Evolutionary conservation across 2,329 filamentous ascomycete species (phyloP).

Genomic region (Cercospora janseana): DNA sequence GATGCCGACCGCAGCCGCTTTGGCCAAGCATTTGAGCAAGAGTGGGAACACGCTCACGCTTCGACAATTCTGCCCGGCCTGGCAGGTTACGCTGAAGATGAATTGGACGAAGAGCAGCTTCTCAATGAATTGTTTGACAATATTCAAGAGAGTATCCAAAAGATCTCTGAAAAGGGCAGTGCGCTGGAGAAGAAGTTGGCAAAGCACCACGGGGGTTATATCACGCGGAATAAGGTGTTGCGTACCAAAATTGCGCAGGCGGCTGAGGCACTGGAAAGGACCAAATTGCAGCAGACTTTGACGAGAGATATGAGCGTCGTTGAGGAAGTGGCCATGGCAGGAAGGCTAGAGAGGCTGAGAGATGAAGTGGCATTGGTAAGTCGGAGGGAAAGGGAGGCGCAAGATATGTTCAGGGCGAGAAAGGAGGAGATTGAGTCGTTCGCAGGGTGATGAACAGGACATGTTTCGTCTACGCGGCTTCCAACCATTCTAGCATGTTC

Average conservation of each 20-base stretch:
- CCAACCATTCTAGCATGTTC: no score
- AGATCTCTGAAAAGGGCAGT: slow-evolving; percentile 73
- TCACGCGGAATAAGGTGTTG: slow-evolving; percentile 77
- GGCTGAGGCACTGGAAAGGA: slow-evolving; percentile 67
- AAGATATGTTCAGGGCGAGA: slow-evolving; percentile 74
- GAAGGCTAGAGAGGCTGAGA: slow-evolving; percentile 70
- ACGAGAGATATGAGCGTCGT: slow-evolving; percentile 49
- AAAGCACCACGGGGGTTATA: slow-evolving; percentile 84
- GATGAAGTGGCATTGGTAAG: slow-evolving; percentile 82
- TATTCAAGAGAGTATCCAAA: slow-evolving; percentile 70
- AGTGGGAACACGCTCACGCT: slow-evolving; percentile 52
- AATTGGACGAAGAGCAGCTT: slow-evolving; percentile 64
- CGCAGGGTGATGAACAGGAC: not conserved
- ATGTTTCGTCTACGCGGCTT: not conserved
- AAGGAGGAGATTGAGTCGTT: slow-evolving; percentile 66
- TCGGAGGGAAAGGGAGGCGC: slow-evolving; percentile 81
- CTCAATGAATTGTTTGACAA: slow-evolving; percentile 72
- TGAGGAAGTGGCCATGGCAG: slow-evolving; percentile 72
- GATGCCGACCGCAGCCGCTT: slow-evolving; percentile 48
- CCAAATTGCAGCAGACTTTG: slow-evolving; percentile 59
- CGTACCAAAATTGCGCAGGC: slow-evolving; percentile 76
- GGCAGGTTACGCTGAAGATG: slow-evolving; percentile 72
- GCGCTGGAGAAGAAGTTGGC: slow-evolving; percentile 93
- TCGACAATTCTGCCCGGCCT: slow-evolving; percentile 67
- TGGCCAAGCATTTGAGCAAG: slow-evolving; percentile 41